A percentile compares a stretch with the other conserved stretches of the same genome.
phyloP scores from a whole-genome alignment of 1,284 basidiomycete species.

The Irpex rosettiformis region DNA sequence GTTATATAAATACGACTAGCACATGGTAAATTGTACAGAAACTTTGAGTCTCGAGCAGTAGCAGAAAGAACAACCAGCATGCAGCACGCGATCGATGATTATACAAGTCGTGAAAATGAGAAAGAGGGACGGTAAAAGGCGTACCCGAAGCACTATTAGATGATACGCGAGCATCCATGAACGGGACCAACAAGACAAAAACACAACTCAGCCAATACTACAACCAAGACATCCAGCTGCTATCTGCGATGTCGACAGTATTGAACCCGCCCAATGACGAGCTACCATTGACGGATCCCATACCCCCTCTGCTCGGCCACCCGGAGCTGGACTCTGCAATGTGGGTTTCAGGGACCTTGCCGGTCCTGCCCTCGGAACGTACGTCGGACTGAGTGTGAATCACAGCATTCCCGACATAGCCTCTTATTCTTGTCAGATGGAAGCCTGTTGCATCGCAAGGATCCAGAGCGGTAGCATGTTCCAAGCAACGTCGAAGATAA shows the following conservation, averaged over 20 bases:
- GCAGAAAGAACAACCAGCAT: background rate
- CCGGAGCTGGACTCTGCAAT: background rate
- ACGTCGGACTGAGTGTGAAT: slow-evolving; percentile 11
- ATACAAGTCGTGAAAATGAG: background rate
- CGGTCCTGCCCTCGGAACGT: slow-evolving; percentile 17
- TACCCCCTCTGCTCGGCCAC: background rate
- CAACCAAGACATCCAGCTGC: slow-evolving; percentile 31
- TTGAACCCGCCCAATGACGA: slow-evolving; percentile 16
- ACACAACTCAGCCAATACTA: slow-evolving; percentile 7
- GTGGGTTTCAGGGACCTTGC: slow-evolving; percentile 5
- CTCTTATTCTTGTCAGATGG: slow-evolving; percentile 16
- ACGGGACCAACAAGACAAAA: background rate
- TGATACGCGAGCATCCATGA: background rate
- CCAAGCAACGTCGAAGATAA: slow-evolving; percentile 22
- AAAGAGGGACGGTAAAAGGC: background rate
- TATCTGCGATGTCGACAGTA: slow-evolving; percentile 26
- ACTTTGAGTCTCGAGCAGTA: background rate
- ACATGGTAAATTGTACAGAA: background rate
- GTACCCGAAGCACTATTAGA: background rate
- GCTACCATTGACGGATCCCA: background rate
- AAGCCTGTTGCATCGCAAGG: slow-evolving; percentile 21
- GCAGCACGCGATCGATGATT: background rate
- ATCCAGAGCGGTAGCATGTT: slow-evolving; percentile 21
- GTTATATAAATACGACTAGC: background rate
- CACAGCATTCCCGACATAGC: slow-evolving; percentile 7